Percentiles rank a stretch among this genome's conserved stretches.
Evolutionary conservation across 1,284 basidiomycete species (phyloP).

Genomic region (Peniophora sp.): DNA sequence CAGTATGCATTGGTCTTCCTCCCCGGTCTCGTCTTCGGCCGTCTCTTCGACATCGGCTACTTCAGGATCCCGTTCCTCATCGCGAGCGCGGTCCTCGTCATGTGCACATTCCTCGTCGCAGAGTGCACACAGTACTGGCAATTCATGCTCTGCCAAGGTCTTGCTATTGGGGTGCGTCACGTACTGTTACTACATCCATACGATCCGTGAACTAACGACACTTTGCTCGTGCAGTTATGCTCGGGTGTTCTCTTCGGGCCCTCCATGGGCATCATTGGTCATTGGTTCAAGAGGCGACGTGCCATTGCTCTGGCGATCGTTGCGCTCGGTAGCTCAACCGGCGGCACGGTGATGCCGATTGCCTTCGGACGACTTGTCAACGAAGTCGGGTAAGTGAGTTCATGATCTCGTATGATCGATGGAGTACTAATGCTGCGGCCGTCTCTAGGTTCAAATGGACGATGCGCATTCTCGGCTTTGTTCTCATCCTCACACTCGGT

Average conservation of each 20-base stretch:
- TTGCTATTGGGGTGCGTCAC: constrained; percentile 31
- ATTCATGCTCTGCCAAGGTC: constrained; percentile 39
- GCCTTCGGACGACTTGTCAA: constrained; percentile 30
- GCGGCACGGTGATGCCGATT: constrained; percentile 37
- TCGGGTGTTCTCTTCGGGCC: constrained; percentile 37
- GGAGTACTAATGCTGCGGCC: neutral
- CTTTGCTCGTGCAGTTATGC: constrained; percentile 14
- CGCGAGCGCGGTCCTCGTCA: constrained; percentile 31
- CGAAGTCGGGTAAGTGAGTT: constrained; percentile 24
- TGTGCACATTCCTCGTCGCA: constrained; percentile 39
- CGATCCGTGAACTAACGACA: neutral
- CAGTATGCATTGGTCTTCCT: constrained; percentile 40
- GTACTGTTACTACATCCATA: neutral
- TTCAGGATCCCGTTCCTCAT: constrained; percentile 31
- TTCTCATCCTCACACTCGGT: constrained; percentile 34
- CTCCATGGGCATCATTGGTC: constrained; percentile 31
- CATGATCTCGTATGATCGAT: neutral
- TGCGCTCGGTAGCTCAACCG: constrained; percentile 32
- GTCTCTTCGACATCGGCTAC: constrained; percentile 46
- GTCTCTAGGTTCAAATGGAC: constrained; percentile 48
- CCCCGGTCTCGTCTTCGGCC: constrained; percentile 40
- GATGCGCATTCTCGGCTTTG: constrained; percentile 50
- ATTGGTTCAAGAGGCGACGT: constrained; percentile 40
- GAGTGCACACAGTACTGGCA: constrained; percentile 48
- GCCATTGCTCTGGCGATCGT: constrained; percentile 34